phyloP scores from a whole-genome alignment of 2,329 filamentous ascomycete species.

The Chaetoscypha palmicola region DNA sequence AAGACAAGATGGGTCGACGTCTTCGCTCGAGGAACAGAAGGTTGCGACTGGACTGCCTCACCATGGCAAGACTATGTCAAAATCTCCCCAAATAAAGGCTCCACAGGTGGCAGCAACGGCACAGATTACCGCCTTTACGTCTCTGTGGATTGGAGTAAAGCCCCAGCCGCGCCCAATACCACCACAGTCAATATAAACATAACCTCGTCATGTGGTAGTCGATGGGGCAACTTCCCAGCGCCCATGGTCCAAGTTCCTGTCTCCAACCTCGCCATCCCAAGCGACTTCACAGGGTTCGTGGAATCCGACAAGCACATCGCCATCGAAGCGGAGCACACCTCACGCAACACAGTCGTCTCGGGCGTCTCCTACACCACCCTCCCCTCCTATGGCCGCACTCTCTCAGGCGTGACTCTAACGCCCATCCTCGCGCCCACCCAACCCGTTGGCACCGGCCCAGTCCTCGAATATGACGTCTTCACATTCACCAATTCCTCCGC shows the following conservation, averaged over 20 bases:
- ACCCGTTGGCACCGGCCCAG: slow-evolving; percentile 41
- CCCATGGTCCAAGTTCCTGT: slow-evolving; percentile 50
- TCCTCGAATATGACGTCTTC: slow-evolving; percentile 55
- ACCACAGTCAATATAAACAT: slow-evolving; percentile 47
- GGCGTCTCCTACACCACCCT: slow-evolving; percentile 43
- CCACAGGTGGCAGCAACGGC: slow-evolving; percentile 39
- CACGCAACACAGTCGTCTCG: slow-evolving; percentile 36
- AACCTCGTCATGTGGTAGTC: slow-evolving; percentile 38
- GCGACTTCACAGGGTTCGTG: slow-evolving; percentile 52
- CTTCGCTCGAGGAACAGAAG: slow-evolving; percentile 48
- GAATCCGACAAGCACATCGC: slow-evolving; percentile 53
- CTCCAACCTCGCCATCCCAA: slow-evolving; percentile 40
- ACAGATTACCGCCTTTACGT: slow-evolving; percentile 47
- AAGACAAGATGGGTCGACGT: slow-evolving; percentile 54
- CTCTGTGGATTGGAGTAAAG: slow-evolving; percentile 48
- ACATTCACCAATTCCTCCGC: slow-evolving; percentile 43
- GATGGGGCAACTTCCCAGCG: slow-evolving; percentile 37
- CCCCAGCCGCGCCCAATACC: slow-evolving; percentile 34
- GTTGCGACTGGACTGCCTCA: slow-evolving; percentile 46
- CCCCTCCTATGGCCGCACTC: slow-evolving; percentile 49
- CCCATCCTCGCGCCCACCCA: slow-evolving; percentile 46
- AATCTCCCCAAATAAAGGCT: slow-evolving; percentile 43
- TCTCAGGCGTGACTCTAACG: slow-evolving; percentile 50
- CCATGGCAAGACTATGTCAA: slow-evolving; percentile 44
- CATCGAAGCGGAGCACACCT: slow-evolving; percentile 46